Conservation (phyloP, 1,284 basidiomycete species). For the Gymnopus androsaceus region DNA sequence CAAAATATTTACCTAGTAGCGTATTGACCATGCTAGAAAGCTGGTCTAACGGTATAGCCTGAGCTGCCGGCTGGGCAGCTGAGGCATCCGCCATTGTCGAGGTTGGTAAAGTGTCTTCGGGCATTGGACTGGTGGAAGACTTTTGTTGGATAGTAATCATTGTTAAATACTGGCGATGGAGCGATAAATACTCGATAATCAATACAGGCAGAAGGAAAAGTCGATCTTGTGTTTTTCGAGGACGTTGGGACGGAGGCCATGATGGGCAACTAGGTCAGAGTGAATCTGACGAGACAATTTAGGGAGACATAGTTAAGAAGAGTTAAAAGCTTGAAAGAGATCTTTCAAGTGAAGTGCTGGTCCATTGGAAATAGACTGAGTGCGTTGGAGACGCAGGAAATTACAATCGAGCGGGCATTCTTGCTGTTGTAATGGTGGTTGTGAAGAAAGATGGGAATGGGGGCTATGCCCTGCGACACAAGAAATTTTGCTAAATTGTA, state of each 20-base stretch:
- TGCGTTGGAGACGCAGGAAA: slow-evolving; percentile 32
- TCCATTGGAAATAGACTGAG: slow-evolving; percentile 37
- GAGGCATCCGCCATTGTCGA: slow-evolving; percentile 6
- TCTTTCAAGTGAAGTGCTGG: slow-evolving; percentile 38
- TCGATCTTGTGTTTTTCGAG: slow-evolving; percentile 50
- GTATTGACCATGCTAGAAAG: slow-evolving; percentile 14
- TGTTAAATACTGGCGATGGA: slow-evolving; percentile 35
- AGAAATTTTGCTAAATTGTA: background rate
- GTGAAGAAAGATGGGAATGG: slow-evolving; percentile 8
- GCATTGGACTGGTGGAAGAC: slow-evolving; percentile 29
- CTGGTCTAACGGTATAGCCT: background rate
- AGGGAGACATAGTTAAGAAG: slow-evolving; percentile 41
- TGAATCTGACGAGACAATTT: slow-evolving; percentile 26
- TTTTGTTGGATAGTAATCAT: slow-evolving; percentile 39
- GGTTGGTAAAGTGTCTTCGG: slow-evolving; percentile 17
- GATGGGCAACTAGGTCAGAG: slow-evolving; percentile 54
- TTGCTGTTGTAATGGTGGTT: slow-evolving; percentile 33
- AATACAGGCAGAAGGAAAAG: background rate
- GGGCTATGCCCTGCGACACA: background rate
- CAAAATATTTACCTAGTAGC: slow-evolving; percentile 10
- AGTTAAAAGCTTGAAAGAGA: slow-evolving; percentile 37
- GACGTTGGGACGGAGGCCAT: slow-evolving; percentile 73
- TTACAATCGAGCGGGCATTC: slow-evolving; percentile 45
- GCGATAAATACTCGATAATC: slow-evolving; percentile 5
- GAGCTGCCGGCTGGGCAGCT: background rate